Evolutionary conservation across 1,284 basidiomycete species (phyloP).

Genomic region (Ceratobasidium sp.): DNA sequence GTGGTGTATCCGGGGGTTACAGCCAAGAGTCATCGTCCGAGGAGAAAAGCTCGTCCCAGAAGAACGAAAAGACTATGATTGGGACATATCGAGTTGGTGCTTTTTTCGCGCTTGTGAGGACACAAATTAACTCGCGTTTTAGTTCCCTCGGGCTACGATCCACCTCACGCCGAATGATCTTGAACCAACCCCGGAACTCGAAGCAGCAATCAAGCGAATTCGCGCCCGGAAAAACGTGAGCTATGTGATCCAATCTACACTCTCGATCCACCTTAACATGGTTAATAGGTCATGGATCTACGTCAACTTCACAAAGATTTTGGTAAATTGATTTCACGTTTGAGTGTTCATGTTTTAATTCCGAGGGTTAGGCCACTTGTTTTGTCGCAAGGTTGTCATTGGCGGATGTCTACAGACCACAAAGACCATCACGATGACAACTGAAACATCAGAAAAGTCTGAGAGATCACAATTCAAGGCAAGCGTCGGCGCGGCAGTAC

Average conservation of each 20-base stretch:
- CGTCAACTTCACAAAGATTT: conserved; percentile 16
- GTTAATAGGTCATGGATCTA: neutral
- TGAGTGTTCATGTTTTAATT: neutral
- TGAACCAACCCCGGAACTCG: conserved; percentile 4
- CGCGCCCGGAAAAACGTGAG: neutral
- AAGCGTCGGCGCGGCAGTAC: conserved; percentile 3
- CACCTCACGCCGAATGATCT: conserved; percentile 4
- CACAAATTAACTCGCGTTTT: neutral
- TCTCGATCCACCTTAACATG: neutral
- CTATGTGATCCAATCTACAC: neutral
- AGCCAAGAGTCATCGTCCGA: neutral
- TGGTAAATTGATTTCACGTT: neutral
- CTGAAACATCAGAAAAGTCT: conserved; percentile 1
- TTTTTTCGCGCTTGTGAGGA: neutral
- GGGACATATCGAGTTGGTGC: conserved; percentile 4
- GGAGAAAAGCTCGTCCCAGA: neutral
- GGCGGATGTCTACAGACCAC: conserved; percentile 21
- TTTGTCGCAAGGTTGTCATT: conserved; percentile 6
- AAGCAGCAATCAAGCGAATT: conserved; percentile 8
- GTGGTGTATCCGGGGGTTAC: neutral
- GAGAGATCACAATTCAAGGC: conserved; percentile 4
- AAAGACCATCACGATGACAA: neutral
- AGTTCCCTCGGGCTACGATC: conserved; percentile 20
- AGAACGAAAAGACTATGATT: conserved; percentile 7
- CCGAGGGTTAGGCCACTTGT: neutral